These are phyloP conservation scores for Moricandia arvensis DNA, from an alignment of 345 rosid genomes.

Conservation along the genomic window DNA sequence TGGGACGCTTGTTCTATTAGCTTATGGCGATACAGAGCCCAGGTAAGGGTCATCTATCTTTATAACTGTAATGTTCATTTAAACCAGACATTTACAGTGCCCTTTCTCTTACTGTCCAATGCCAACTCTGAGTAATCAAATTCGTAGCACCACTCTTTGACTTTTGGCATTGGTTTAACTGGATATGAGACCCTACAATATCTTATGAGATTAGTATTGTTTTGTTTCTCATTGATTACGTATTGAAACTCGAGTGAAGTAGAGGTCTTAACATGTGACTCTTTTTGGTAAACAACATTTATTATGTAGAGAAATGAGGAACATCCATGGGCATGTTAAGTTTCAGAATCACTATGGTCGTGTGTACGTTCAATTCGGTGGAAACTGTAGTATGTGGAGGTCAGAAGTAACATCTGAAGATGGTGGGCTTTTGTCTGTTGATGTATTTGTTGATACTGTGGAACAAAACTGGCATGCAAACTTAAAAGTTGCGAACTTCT, in stretches of 20 bases:
- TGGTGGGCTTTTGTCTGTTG: conserved; percentile 90
- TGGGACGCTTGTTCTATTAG: conserved; percentile 79
- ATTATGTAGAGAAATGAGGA: conserved; percentile 77
- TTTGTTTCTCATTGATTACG: not conserved
- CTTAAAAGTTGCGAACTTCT: conserved; percentile 74
- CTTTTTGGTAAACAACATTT: conserved; percentile 29
- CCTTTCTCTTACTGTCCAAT: not conserved
- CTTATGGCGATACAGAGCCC: conserved; percentile 88
- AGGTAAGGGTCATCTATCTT: conserved; percentile 59
- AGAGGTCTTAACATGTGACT: conserved; percentile 19
- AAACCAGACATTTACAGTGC: not conserved
- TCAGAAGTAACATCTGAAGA: conserved; percentile 68
- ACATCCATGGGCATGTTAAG: conserved; percentile 74
- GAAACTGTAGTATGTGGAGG: conserved; percentile 90
- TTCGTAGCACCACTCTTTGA: not conserved
- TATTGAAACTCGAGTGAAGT: conserved; percentile 6
- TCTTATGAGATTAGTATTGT: conserved; percentile 1
- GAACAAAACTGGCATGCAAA: conserved; percentile 96
- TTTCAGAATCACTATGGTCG: conserved; percentile 86
- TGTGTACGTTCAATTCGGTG: conserved; percentile 75
- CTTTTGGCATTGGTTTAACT: conserved; percentile 2
- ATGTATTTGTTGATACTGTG: conserved; percentile 80
- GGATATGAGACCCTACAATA: conserved; percentile 4
- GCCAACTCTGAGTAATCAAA: not conserved
- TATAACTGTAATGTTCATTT: not conserved